phyloP scores from a whole-genome alignment of 495 filamentous ascomycete species.

The Annulohypoxylon stygium region DNA sequence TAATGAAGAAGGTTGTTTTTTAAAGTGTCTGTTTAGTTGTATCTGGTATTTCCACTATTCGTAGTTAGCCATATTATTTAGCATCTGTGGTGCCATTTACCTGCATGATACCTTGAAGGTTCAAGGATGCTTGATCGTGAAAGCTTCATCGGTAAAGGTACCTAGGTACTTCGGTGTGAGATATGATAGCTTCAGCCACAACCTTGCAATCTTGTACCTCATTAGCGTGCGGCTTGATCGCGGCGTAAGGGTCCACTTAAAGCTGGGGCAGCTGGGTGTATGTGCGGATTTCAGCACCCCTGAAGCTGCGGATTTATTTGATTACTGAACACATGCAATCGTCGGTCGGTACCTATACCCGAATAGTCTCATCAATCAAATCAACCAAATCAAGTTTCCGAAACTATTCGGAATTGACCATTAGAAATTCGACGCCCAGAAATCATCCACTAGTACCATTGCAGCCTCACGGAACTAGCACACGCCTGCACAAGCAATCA shows the following conservation, averaged over 20 bases:
- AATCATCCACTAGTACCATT: not conserved
- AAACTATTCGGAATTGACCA: constrained; percentile 24
- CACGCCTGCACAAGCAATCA: not conserved
- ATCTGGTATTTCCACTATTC: not conserved
- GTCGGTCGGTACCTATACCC: constrained; percentile 5
- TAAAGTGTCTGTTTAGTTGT: not conserved
- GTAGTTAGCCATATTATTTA: not conserved
- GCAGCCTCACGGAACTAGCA: constrained; percentile 8
- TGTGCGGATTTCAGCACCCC: not conserved
- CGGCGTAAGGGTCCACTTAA: not conserved
- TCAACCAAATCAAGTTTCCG: constrained; percentile 21
- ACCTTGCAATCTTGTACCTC: not conserved
- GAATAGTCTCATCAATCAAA: constrained; percentile 15
- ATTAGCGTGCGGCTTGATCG: constrained; percentile 4
- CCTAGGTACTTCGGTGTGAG: not conserved
- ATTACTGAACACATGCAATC: constrained; percentile 43
- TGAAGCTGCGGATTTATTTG: constrained; percentile 23
- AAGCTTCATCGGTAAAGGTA: not conserved
- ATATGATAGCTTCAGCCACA: constrained; percentile 9
- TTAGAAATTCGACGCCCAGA: constrained; percentile 10
- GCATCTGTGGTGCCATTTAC: not conserved
- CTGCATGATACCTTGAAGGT: not conserved
- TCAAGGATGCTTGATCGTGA: not conserved
- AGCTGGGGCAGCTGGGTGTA: not conserved
- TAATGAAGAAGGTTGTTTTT: not conserved